Conservation (phyloP, 805 yeast genomes). For the Candida nonsorbophila region DNA sequence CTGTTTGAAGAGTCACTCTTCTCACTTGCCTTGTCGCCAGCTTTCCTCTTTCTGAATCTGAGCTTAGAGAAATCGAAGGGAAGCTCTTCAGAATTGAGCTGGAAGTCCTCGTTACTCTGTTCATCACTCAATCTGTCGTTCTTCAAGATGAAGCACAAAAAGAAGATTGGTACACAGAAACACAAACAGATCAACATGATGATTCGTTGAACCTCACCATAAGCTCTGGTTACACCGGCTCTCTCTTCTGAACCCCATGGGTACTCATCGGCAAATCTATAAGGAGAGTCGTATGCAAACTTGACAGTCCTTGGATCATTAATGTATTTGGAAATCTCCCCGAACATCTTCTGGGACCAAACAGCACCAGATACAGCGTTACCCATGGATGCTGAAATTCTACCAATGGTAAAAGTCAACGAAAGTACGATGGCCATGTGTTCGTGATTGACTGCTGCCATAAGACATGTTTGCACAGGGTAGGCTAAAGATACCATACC, state of each 20-base stretch:
- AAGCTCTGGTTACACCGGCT: conserved; percentile 49
- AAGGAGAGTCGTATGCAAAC: conserved; percentile 7
- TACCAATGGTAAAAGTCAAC: conserved; percentile 49
- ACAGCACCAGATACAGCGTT: conserved; percentile 63
- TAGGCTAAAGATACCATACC: conserved; percentile 72
- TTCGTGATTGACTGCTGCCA: conserved; percentile 53
- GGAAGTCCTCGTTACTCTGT: no score
- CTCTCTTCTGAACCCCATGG: conserved; percentile 64
- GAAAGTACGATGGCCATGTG: conserved; percentile 59
- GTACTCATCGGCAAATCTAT: conserved; percentile 37
- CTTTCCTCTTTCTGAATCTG: no score
- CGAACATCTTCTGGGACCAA: conserved; percentile 63
- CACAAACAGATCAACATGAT: conserved; percentile 51
- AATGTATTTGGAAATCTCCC: conserved; percentile 28
- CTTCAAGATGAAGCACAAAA: conserved; percentile 43
- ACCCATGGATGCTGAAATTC: conserved; percentile 61
- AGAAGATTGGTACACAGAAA: conserved; percentile 50
- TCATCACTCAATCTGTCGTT: conserved; percentile 40
- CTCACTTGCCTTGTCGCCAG: no score
- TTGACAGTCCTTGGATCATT: conserved; percentile 19
- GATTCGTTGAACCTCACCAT: conserved; percentile 53
- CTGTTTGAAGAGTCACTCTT: no score
- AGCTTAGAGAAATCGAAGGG: no score
- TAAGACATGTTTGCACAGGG: conserved; percentile 55
- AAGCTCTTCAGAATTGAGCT: no score